Base-by-base conservation (phyloP, 345 rosid species). In the Boechera divaricarpa region DNA sequence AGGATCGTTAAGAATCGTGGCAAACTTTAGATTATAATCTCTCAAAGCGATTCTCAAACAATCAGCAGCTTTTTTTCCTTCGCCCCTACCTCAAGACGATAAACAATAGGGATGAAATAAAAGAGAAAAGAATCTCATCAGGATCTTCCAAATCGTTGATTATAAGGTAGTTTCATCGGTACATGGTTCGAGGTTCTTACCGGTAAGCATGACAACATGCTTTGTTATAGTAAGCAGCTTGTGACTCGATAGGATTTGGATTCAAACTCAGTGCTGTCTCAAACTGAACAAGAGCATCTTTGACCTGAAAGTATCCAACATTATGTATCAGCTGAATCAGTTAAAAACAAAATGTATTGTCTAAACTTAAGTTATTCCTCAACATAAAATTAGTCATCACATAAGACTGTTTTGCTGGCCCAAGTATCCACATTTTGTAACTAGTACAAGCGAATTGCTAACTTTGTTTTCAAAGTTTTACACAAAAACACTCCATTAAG, bases 191-290 rank as follows among this genome's bases (percentile, higher is more conserved):
- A 59, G 71, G 58, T 73, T 42, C 77, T 54, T 84, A 89, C 97
- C 83, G 72, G 83, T 85, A 92, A 69, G 94, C 94, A 85, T 88
- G 96, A 81, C 98, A 92, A 75, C 97, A 90, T 39, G 98, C 97
- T 87, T 95, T 95, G 85, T 92, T 91, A 78, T 92, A 92, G 52
- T 87, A 87, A 42, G 98, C 96, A 81, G 99, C 98, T 82, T 92
- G 99, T 72, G 97, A 85, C 82, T 91, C 99, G 15, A 75, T 48
- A 42, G 90, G 85, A 42, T 82, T 88, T 69, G 98, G 97, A 80
- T 91, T 79, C 74, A 95, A 80, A 78, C 74, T 87, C 71, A 92
- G 85, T 12, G 97, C 96, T 12, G 82, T 87, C 75, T 95, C 98
- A 85, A 92, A 95, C 81, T 85, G 90, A 53, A 75, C 62, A 71